Base-by-base conservation (phyloP, 768 basidiomycete species). In the Tulasnella sp. region DNA sequence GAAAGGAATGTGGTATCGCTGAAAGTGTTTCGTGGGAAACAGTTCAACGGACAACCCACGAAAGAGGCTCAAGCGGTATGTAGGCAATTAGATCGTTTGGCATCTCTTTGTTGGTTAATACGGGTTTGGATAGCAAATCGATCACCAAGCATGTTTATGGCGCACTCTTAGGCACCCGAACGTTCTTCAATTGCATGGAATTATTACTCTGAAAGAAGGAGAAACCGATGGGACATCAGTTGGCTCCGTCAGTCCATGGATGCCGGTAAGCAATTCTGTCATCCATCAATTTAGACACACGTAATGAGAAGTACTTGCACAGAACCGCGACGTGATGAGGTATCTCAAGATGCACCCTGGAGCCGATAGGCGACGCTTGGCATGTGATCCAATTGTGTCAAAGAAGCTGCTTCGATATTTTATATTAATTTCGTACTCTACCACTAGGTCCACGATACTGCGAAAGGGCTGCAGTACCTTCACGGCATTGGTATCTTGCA, bases 21-120 rank as follows among this genome's bases (percentile, higher is more conserved):
- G 29, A 59, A 50, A 38, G 49, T 59, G 2, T 50, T 59, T 22
- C 48, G 57, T 24, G 57, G 48, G 10, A 42, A 24, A 15, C n/a
- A 50, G 17, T n/a, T 41, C 1, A 49, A 21, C 29, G 49, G 22
- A 24, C 48, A 59, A 15, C 31, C 48, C 30, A 38, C 34, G 34
- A 38, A 38, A 5, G 15, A 38, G 15, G 34, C 34, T 38, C 5
- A 38, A 7, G 34, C 15, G 7, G 15, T 38, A 38, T 38, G 15
- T 38, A 7, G 15, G 7, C 15, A 38, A 38, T 38, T 38, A 5
- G 15, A 38, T 5, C 34, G 5, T 38, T 15, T 15, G 34, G 15
- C 15, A 15, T 5, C 34, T 38, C 7, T 7, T 15, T 38, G 7
- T n/a, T n/a, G n/a, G 15, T 38, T 38, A 15, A 38, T 7, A 38